phyloP scores from a whole-genome alignment of 257 asterid genomes.

The Solanum dulcamara region DNA sequence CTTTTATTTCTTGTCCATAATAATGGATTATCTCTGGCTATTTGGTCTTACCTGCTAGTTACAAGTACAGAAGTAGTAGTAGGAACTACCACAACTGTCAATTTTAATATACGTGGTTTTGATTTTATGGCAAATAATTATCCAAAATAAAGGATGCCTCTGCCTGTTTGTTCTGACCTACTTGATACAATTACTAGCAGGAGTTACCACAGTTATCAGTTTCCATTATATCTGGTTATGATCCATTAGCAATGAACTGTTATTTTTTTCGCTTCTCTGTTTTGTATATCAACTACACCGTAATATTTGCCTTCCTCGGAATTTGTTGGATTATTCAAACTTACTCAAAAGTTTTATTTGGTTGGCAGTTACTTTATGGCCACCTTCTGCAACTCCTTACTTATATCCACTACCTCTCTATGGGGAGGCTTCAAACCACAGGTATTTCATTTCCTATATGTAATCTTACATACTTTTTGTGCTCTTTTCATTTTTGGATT shows the following conservation, averaged over 20 bases:
- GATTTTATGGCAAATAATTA: not conserved
- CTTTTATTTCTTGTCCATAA: not conserved
- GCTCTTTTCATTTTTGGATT: not conserved
- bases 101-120: not conserved
- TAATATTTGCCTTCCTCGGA: not conserved
- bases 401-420: constrained; percentile 77
- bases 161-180: not conserved
- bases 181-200: not conserved
- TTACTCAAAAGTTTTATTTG: not conserved
- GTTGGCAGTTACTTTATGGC: constrained; percentile 79
- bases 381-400: constrained; percentile 74
- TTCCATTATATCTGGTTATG: not conserved
- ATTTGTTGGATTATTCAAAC: not conserved
- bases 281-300: not conserved
- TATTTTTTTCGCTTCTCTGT: not conserved
- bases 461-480: not conserved
- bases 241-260: not conserved
- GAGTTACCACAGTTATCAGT: not conserved
- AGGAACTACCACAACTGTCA: not conserved
- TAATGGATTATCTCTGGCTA: not conserved
- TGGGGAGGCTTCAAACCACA: constrained; percentile 96
- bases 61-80: not conserved
- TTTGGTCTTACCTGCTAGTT: not conserved
- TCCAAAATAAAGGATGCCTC: not conserved
- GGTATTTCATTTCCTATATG: constrained; percentile 31